A percentile compares a stretch with the other conserved stretches of the same genome.
Evolutionary conservation across 2,329 filamentous ascomycete species (phyloP).

Genomic region (Exophiala lecanii-corni): DNA sequence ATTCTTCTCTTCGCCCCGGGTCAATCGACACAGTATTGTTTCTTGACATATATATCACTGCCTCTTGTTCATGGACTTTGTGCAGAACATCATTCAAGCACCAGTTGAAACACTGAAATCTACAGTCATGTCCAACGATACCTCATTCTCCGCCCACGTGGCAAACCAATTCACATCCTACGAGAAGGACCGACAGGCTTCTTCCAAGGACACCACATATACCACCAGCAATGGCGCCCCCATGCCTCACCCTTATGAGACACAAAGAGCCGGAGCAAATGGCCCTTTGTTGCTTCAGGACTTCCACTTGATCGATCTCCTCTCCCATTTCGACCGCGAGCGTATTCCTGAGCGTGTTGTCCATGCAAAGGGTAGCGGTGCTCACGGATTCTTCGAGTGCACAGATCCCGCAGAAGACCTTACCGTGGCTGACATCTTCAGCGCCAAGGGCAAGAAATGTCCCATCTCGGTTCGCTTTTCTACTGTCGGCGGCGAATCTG

Average conservation of each 20-base stretch:
- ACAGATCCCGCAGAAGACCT: conserved; percentile 49
- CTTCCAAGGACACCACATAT: conserved; percentile 34
- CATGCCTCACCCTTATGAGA: conserved; percentile 45
- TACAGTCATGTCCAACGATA: conserved; percentile 22
- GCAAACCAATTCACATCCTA: conserved; percentile 37
- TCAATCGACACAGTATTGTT: too few species aligned
- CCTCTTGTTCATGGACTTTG: conserved; percentile 13
- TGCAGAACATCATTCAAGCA: conserved; percentile 12
- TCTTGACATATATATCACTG: too few species aligned
- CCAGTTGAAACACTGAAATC: conserved; percentile 11
- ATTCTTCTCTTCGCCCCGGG: background rate
- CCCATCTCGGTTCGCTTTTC: conserved; percentile 66
- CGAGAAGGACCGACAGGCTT: conserved; percentile 38
- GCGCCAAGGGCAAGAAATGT: conserved; percentile 63
- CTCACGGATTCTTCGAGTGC: conserved; percentile 35
- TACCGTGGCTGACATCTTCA: conserved; percentile 46
- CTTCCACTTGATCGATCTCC: conserved; percentile 60
- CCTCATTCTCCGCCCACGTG: conserved; percentile 36
- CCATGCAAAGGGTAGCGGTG: conserved; percentile 38
- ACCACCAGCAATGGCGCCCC: conserved; percentile 48
- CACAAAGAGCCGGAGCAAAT: conserved; percentile 52
- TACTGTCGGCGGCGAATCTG: conserved; percentile 69
- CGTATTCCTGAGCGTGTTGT: conserved; percentile 44
- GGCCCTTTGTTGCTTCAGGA: conserved; percentile 61
- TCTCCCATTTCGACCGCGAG: conserved; percentile 40